Percentiles rank a stretch among this genome's conserved stretches.
Evolutionary conservation across 305 asterid genomes (phyloP).

Genomic region (Fraxinus nigra): DNA sequence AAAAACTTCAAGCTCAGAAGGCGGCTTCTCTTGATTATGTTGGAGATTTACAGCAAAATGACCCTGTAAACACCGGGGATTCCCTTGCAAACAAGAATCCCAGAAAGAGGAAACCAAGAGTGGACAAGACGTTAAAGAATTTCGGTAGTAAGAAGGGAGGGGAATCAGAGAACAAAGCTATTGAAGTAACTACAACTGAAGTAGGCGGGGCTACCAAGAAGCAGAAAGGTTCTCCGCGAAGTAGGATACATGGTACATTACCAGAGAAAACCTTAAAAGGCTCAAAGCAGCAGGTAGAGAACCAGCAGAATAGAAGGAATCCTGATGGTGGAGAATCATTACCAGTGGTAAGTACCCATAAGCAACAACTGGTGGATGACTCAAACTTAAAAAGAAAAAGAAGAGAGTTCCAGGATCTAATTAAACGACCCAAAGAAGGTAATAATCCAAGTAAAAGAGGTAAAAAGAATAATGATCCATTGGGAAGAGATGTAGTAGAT

Average conservation of each 20-base stretch:
- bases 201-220: slow-evolving; percentile 33
- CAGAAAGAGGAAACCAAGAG: slow-evolving; percentile 55
- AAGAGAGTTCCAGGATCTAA: slow-evolving; percentile 31
- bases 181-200: slow-evolving; percentile 23
- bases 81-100: slow-evolving; percentile 27
- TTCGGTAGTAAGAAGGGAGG: slow-evolving; percentile 26
- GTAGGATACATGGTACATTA: slow-evolving; percentile 10
- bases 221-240: slow-evolving; percentile 28
- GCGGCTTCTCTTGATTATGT: slow-evolving; percentile 29
- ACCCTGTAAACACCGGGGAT: slow-evolving; percentile 23
- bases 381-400: slow-evolving; percentile 25
- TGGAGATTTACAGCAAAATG: slow-evolving; percentile 28
- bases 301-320: slow-evolving; percentile 25
- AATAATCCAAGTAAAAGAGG: slow-evolving; percentile 35
- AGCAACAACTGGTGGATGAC: slow-evolving; percentile 29
- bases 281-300: slow-evolving; percentile 22
- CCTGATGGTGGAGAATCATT: slow-evolving; percentile 18
- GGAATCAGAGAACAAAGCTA: slow-evolving; percentile 26
- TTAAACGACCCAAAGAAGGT: slow-evolving; percentile 31
- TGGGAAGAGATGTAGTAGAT: slow-evolving; percentile 74
- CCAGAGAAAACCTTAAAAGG: slow-evolving; percentile 29
- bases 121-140: slow-evolving; percentile 28
- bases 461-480: slow-evolving; percentile 58
- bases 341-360: slow-evolving; percentile 22
- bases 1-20: slow-evolving; percentile 56